These are phyloP conservation scores for Vanderwaltozyma verrucispora DNA, from an alignment of 805 yeast species.

Conservation along the genomic window DNA sequence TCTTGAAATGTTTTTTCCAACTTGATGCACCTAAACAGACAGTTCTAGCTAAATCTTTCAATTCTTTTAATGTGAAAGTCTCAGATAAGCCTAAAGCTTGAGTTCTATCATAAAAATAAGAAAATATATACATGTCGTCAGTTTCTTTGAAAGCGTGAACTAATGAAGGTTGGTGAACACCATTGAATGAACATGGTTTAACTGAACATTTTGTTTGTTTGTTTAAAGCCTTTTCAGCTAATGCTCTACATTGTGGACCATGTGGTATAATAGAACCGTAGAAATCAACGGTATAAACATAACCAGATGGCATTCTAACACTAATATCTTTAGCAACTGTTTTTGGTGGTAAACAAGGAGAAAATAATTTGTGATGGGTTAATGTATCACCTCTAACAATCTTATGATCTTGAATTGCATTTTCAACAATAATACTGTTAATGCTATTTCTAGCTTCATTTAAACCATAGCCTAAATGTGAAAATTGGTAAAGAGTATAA, in stretches of 20 bases:
- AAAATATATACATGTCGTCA: slow-evolving; percentile 80
- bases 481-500: slow-evolving; percentile 80
- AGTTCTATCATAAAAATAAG: slow-evolving; percentile 92
- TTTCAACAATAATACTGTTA: slow-evolving; percentile 52
- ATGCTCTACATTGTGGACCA: slow-evolving; percentile 71
- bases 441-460: slow-evolving; percentile 87
- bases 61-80: slow-evolving; percentile 76
- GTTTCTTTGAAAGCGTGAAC: slow-evolving; percentile 63
- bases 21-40: slow-evolving; percentile 80
- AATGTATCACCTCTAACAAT: slow-evolving; percentile 31
- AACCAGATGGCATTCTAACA: slow-evolving; percentile 45
- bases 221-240: slow-evolving; percentile 75
- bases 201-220: slow-evolving; percentile 68
- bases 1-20: slow-evolving; percentile 40
- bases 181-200: slow-evolving; percentile 91
- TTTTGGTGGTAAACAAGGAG: slow-evolving; percentile 89
- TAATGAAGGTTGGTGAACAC: slow-evolving; percentile 92
- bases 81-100: slow-evolving; percentile 91
- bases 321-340: slow-evolving; percentile 40
- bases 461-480: slow-evolving; percentile 92
- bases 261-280: slow-evolving; percentile 48
- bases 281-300: slow-evolving; percentile 45
- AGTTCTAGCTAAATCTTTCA: slow-evolving; percentile 65
- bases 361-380: slow-evolving; percentile 40
- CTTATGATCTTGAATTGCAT: slow-evolving; percentile 34